Base-by-base conservation (phyloP, 208 protist genomes). In the Leishmania amazonensis region DNA sequence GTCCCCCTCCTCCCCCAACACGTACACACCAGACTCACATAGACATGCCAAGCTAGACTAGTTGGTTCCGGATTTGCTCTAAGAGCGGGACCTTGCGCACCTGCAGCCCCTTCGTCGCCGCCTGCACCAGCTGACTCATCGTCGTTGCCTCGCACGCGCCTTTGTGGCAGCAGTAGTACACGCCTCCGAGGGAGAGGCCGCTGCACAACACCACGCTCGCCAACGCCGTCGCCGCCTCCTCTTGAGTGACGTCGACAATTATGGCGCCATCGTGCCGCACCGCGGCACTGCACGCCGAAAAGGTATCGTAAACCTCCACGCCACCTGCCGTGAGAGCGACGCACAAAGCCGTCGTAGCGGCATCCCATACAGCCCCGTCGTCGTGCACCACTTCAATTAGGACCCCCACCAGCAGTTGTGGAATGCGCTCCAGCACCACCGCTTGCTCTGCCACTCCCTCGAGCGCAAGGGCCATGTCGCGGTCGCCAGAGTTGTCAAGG, bases 391-490 rank as follows among this genome's bases (percentile, higher is more conserved):
- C 81, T 57, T 97, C 91, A 65, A 97, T 87, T 35, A 91, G 83
- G 35, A 92, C 88, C 81, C 96, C 92, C 38, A 97, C 81, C 51
- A 95, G 77, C 51, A 97, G 83, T 79, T 97, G 94, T 60, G 91
- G 91, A 45, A 97, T 91, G 71, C 83, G 89, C 71, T 94, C 90
- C 40, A 97, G 79, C 53, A 90, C 58, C 38, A 96, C 93, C 17
- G 88, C 88, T 79, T 96, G 91, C 84, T 96, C 94, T 28, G 90
- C 91, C 24, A 96, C 91, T 15, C 93, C 94, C 65, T 96, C 91
- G 45, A 97, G 73, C 42, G 91, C 89, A 21, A 96, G 88, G 19
- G 92, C 87, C 85, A 97, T 85, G 78, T 85, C 75, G 75, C 71
- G 60, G 77, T 80, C 81, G 17, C 76, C 58, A 7, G 83, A 78